Base-by-base conservation (phyloP, 192 early-diverging fungal genomes). In the Entomortierella beljakovae region DNA sequence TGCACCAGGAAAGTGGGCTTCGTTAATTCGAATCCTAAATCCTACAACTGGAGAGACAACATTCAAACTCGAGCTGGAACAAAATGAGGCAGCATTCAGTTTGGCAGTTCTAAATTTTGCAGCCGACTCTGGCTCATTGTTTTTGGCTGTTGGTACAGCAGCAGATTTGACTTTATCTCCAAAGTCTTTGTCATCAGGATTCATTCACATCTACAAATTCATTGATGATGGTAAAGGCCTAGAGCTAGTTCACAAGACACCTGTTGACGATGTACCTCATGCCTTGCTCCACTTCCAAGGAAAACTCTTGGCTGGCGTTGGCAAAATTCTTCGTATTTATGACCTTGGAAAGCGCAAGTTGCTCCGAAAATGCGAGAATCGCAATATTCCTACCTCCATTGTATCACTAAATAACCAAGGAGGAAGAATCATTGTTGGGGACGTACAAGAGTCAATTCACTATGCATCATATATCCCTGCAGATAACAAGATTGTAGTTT, bases 261-360 rank as follows among this genome's bases (percentile, higher is more conserved):
- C 86, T 18, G 70, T 95, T 2, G 96, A 98, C 48, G 95, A 91
- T 40, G 87, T 94, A 15, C 96, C 97, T 13, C 84, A 91, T 51
- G 94, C 95, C 6, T 66, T 99, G 31, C 81, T 90, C 34, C 79
- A 88, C 23, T 99, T 99, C 87, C 92, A 94, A 71, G 97, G 97
- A 18, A 82, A 90, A 26, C 81, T 98, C 35, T 76, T 97, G 35
- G 98, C 95, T n/a, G 95, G 93, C 28, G 83, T 95, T 68, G 97
- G 97, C 32, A 89, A 90, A 74, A 85, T 87, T 0, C 83, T 99
- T 32, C 89, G 96, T 9, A 93, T 99, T 49, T 99, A 98, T 68
- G 97, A 95, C 71, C 59, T 97, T 31, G 98, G 98, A 20, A 92
- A 91, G 71, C 91, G 91, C 71, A 94, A 93, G 76, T 77, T 99